Conservation (phyloP, 2,329 filamentous ascomycete genomes). For the Colletotrichum karsti region DNA sequence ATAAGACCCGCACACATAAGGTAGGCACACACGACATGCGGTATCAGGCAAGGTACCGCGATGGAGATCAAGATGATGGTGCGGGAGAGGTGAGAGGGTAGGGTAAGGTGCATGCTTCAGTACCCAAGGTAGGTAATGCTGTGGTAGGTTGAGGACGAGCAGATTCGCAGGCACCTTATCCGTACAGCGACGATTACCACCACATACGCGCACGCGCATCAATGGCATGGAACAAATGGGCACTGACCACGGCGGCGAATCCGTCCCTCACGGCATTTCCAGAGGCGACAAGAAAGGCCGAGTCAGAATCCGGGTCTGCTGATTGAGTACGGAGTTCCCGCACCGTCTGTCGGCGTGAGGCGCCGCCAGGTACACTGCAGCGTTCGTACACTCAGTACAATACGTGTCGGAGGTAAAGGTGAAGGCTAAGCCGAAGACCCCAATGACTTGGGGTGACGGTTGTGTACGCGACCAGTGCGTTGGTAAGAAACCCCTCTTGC, state of each 20-base stretch:
- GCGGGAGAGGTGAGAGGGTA: not conserved
- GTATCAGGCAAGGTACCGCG: not conserved
- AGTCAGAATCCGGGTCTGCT: slow-evolving; percentile 12
- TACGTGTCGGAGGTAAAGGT: slow-evolving; percentile 9
- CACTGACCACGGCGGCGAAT: slow-evolving; percentile 5
- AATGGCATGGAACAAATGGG: slow-evolving; percentile 6
- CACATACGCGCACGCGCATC: not conserved
- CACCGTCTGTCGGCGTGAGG: not conserved
- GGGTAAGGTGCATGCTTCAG: not conserved
- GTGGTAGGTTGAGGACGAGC: too few relatives aligned
- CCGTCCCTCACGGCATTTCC: not conserved
- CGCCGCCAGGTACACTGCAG: too few relatives aligned
- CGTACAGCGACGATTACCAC: not conserved
- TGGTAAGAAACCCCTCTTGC: too few relatives aligned
- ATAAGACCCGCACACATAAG: not conserved
- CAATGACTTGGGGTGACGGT: not conserved
- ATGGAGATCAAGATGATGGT: not conserved
- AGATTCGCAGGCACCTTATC: not conserved
- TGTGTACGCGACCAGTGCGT: slow-evolving; percentile 7
- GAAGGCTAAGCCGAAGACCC: not conserved
- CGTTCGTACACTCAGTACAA: too few relatives aligned
- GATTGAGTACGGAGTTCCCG: not conserved
- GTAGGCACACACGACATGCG: not conserved
- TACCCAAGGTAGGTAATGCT: too few relatives aligned
- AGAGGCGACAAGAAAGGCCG: not conserved